Percentiles rank a stretch among this genome's conserved stretches.
Evolutionary conservation across 257 asterid species (phyloP).

Genomic region (Solanum clarkiae): DNA sequence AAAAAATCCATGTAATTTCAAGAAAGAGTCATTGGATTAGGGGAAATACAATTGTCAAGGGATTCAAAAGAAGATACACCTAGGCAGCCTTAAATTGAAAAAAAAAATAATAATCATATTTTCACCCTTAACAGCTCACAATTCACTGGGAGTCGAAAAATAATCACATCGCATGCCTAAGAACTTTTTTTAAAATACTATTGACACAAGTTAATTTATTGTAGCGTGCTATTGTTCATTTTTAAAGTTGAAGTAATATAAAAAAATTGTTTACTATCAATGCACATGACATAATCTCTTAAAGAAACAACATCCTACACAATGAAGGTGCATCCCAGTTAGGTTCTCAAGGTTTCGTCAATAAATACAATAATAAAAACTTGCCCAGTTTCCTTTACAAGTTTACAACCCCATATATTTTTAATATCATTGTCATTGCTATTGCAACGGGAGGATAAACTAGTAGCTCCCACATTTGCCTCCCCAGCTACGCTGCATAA

Average conservation of each 20-base stretch:
- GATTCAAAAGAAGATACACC: not conserved
- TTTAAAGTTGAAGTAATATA: not conserved
- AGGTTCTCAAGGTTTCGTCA: not conserved
- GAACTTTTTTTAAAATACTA: too few relatives aligned
- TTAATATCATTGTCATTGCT: not conserved
- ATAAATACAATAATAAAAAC: not conserved
- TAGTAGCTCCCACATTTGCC: not conserved
- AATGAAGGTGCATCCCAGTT: not conserved
- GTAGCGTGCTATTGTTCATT: not conserved
- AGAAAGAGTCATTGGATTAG: not conserved
- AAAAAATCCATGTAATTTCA: not conserved
- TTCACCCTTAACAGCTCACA: not conserved
- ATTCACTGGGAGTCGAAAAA: not conserved
- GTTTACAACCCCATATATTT: not conserved
- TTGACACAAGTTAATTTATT: not conserved
- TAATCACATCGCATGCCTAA: not conserved
- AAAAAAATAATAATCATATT: not conserved
- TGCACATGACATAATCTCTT: not conserved
- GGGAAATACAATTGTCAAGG: not conserved
- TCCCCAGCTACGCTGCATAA: not conserved
- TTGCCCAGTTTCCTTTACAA: not conserved
- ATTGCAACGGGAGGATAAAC: not conserved
- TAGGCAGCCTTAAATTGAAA: not conserved
- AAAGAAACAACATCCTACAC: not conserved
- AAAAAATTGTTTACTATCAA: not conserved